phyloP scores from a whole-genome alignment of 495 filamentous ascomycete species.

The Tirmania nivea region DNA sequence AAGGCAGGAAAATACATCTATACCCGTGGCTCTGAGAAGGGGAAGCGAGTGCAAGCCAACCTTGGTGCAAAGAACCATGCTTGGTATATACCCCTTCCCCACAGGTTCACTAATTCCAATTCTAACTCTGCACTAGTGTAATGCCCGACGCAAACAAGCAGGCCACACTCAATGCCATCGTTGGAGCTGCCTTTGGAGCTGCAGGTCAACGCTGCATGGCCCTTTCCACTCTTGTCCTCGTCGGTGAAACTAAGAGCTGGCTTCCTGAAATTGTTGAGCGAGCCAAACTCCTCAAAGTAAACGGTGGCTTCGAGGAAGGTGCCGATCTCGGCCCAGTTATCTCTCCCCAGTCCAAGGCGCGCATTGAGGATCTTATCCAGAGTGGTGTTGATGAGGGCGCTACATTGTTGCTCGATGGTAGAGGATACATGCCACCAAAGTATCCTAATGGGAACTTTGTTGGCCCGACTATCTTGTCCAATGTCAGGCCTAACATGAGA shows the following conservation, averaged over 20 bases:
- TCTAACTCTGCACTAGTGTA: slow-evolving; percentile 23
- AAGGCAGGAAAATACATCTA: slow-evolving; percentile 96
- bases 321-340: slow-evolving; percentile 96
- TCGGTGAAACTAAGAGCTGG: slow-evolving; percentile 89
- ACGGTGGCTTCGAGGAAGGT: slow-evolving; percentile 85
- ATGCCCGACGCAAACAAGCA: slow-evolving; percentile 97
- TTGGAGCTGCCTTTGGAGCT: slow-evolving; percentile 87
- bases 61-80: slow-evolving; percentile 98
- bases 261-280: slow-evolving; percentile 74
- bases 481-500: slow-evolving; percentile 74
- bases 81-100: slow-evolving; percentile 23
- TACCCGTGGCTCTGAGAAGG: slow-evolving; percentile 69
- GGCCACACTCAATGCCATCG: slow-evolving; percentile 81
- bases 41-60: slow-evolving; percentile 87
- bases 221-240: slow-evolving; percentile 77
- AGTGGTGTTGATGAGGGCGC: slow-evolving; percentile 84
- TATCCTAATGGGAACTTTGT: slow-evolving; percentile 96
- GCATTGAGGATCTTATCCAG: slow-evolving; percentile 75
- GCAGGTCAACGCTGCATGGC: slow-evolving; percentile 98
- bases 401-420: slow-evolving; percentile 81
- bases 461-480: slow-evolving; percentile 81
- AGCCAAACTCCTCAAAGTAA: slow-evolving; percentile 70
- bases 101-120: too few relatives aligned
- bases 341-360: slow-evolving; percentile 68
- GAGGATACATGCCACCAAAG: slow-evolving; percentile 68